Percentiles rank a stretch among this genome's conserved stretches.
These are phyloP conservation scores for Coprinopsis marcescibilis DNA, from an alignment of 768 basidiomycete genomes.

Conservation along the genomic window DNA sequence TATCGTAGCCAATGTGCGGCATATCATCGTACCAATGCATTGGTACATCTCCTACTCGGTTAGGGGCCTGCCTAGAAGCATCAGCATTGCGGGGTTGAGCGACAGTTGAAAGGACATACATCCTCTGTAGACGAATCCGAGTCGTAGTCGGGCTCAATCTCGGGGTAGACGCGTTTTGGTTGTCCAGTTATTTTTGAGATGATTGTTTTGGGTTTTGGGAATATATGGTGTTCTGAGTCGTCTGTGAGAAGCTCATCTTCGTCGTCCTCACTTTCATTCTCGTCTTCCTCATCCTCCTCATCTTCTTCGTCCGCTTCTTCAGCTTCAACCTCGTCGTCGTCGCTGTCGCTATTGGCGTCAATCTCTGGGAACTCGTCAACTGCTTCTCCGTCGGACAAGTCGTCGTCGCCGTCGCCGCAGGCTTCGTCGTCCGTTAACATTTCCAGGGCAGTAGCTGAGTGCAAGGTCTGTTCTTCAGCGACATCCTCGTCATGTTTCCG, in stretches of 20 bases:
- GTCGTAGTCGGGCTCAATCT: conserved; percentile 87
- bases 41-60: conserved; percentile 91
- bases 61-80: conserved; percentile 54
- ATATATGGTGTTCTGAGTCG: conserved; percentile 46
- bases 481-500: conserved; percentile 46
- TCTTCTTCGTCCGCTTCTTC: conserved; percentile 28
- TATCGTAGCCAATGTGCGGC: conserved; percentile 97
- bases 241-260: conserved; percentile 38
- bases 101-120: conserved; percentile 37
- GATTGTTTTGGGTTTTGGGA: conserved; percentile 62
- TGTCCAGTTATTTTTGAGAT: conserved; percentile 81
- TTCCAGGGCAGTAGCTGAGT: conserved; percentile 46
- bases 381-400: conserved; percentile 49
- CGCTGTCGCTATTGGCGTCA: conserved; percentile 46
- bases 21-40: conserved; percentile 99
- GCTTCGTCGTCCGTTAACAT: conserved; percentile 74
- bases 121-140: conserved; percentile 92
- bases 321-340: conserved; percentile 29
- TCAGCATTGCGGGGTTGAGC: not conserved
- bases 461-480: conserved; percentile 29
- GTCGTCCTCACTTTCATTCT: conserved; percentile 32
- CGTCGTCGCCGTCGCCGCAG: conserved; percentile 34
- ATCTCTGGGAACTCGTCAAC: conserved; percentile 75
- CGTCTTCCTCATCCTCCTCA: conserved; percentile 35
- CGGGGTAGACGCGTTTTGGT: conserved; percentile 76